phyloP scores from a whole-genome alignment of 352 stramenopile species.

The Globisporangium takayamanum region DNA sequence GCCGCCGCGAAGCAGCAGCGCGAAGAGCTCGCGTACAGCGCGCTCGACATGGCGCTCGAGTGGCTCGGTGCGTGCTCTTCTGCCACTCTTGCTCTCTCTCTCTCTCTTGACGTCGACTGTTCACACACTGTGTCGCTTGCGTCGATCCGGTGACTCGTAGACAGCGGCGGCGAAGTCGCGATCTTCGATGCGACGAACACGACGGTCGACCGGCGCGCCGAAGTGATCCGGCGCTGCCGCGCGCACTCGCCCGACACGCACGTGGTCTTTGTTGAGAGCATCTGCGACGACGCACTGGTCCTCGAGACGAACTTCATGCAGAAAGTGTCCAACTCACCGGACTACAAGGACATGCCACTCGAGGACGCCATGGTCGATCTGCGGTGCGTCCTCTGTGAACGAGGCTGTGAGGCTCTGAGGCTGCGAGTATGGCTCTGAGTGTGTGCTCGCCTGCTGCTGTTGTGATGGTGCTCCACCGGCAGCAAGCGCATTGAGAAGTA shows the following conservation, averaged over 20 bases:
- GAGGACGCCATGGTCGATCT: constrained; percentile 55
- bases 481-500: constrained; percentile 64
- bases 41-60: constrained; percentile 27
- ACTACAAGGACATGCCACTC: constrained; percentile 47
- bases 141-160: constrained; percentile 2
- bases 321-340: constrained; percentile 40
- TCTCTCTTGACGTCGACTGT: neutral
- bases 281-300: constrained; percentile 67
- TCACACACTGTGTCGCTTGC: too few species aligned
- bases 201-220: constrained; percentile 29
- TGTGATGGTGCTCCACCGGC: neutral
- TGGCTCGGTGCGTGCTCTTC: constrained; percentile 24
- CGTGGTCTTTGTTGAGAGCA: constrained; percentile 80
- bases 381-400: constrained; percentile 9
- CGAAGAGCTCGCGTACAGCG: constrained; percentile 58
- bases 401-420: neutral
- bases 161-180: constrained; percentile 43
- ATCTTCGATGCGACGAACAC: constrained; percentile 81
- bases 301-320: constrained; percentile 50
- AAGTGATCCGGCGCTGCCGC: constrained; percentile 20
- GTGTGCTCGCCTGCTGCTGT: neutral
- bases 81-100: neutral
- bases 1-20: constrained; percentile 45
- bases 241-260: constrained; percentile 23
- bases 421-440: too few species aligned